These are phyloP conservation scores for Saccharomyces hybrid DNA, from an alignment of 1,139 yeast genomes.

Conservation along the genomic window DNA sequence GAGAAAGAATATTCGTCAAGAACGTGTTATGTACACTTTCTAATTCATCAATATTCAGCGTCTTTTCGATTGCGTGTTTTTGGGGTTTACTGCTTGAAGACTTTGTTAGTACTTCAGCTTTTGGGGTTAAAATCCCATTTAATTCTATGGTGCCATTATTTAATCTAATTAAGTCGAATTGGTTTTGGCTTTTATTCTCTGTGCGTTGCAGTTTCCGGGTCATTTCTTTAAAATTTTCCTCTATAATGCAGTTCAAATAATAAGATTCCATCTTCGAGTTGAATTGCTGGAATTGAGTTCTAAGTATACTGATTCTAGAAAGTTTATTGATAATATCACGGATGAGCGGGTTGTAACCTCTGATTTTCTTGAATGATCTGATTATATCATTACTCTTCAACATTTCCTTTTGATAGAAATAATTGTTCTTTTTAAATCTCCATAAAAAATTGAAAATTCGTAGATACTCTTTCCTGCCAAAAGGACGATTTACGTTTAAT, in stretches of 20 bases:
- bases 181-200: constrained; percentile 3
- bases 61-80: neutral
- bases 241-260: constrained; percentile 27
- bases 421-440: constrained; percentile 60
- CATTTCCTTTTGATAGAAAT: constrained; percentile 47
- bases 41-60: constrained; percentile 25
- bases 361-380: constrained; percentile 22
- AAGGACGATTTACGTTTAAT: constrained; percentile 36
- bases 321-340: constrained; percentile 24
- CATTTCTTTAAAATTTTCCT: constrained; percentile 33
- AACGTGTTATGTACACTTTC: constrained; percentile 21
- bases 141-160: constrained; percentile 4
- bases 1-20: constrained; percentile 18
- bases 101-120: constrained; percentile 1
- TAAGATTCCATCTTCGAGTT: constrained; percentile 20
- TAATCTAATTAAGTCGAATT: constrained; percentile 15
- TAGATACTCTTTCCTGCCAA: constrained; percentile 54
- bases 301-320: constrained; percentile 21
- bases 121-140: constrained; percentile 20
- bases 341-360: constrained; percentile 19
- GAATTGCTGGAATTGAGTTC: constrained; percentile 25
- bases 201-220: constrained; percentile 32
- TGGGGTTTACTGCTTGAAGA: neutral
- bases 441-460: constrained; percentile 81
- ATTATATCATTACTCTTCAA: constrained; percentile 34